Conservation (phyloP, 257 asterid species). For the Euphrasia confusa region DNA sequence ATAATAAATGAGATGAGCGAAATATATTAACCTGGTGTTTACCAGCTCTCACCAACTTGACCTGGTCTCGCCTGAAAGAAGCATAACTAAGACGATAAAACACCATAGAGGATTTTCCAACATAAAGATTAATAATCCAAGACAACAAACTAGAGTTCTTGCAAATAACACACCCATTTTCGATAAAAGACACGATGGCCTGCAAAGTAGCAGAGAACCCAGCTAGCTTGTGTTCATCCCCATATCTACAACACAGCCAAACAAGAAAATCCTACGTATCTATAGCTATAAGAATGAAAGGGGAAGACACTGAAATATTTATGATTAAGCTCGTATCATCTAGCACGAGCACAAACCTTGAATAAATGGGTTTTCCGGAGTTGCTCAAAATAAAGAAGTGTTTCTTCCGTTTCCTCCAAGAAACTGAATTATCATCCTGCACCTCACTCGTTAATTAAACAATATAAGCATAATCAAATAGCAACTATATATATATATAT, state of each 20-base stretch:
- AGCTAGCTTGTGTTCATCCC: slow-evolving; percentile 96
- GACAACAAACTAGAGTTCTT: slow-evolving; percentile 22
- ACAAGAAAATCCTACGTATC: slow-evolving; percentile 12
- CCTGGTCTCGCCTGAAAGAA: slow-evolving; percentile 79
- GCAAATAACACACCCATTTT: slow-evolving; percentile 63
- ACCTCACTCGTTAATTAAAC: slow-evolving; percentile 32
- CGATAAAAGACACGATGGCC: slow-evolving; percentile 96
- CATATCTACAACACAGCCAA: slow-evolving; percentile 53
- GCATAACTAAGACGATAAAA: slow-evolving; percentile 19
- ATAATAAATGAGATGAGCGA: slow-evolving; percentile 15
- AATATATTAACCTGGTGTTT: slow-evolving; percentile 78
- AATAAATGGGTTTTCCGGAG: slow-evolving; percentile 94
- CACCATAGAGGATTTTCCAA: slow-evolving; percentile 18
- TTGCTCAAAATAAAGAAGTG: slow-evolving; percentile 89
- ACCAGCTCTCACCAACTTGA: slow-evolving; percentile 89
- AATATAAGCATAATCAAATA: not conserved
- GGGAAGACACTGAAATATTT: not conserved
- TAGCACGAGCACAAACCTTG: slow-evolving; percentile 40
- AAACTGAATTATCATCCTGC: slow-evolving; percentile 90
- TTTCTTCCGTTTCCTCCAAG: slow-evolving; percentile 99
- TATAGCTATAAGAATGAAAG: not conserved
- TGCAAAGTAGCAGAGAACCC: slow-evolving; percentile 98
- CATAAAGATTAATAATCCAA: slow-evolving; percentile 1
- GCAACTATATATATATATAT: no score
- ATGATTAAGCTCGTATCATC: no score